Conservation (phyloP, 805 yeast species). For the Saturnispora ahearnii region DNA sequence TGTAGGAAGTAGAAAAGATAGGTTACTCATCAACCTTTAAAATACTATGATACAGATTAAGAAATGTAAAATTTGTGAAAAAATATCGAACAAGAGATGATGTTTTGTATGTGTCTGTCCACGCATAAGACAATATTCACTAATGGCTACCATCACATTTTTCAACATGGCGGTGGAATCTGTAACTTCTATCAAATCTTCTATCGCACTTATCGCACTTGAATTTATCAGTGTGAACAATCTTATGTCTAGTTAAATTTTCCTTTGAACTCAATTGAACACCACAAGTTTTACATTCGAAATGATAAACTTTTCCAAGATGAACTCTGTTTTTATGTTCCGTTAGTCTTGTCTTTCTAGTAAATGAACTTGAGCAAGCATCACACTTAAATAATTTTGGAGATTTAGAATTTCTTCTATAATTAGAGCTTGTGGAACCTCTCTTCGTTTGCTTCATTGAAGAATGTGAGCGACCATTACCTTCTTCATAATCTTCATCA, state of each 20-base stretch:
- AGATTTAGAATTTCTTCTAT: background rate
- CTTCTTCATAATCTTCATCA: background rate
- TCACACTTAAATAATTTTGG: conserved; percentile 17
- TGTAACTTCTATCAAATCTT: conserved; percentile 22
- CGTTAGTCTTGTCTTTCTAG: conserved; percentile 22
- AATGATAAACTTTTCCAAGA: conserved; percentile 15
- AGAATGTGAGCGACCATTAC: background rate
- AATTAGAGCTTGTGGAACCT: background rate
- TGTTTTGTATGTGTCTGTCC: background rate
- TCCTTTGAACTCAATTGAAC: conserved; percentile 20
- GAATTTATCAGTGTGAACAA: conserved; percentile 24
- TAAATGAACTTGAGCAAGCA: conserved; percentile 19
- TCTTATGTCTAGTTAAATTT: conserved; percentile 22
- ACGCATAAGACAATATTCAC: too few relatives aligned
- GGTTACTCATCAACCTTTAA: background rate
- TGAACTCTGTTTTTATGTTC: conserved; percentile 21
- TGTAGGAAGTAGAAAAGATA: background rate
- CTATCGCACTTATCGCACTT: conserved; percentile 18
- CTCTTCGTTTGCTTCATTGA: background rate
- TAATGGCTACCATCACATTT: conserved; percentile 15
- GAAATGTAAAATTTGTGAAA: background rate
- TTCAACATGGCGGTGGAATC: conserved; percentile 18
- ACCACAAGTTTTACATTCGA: conserved; percentile 17
- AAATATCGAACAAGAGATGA: background rate
- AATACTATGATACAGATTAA: background rate